Base-by-base conservation (phyloP, 140 eudicot genomes). In the Anethum foeniculum region DNA sequence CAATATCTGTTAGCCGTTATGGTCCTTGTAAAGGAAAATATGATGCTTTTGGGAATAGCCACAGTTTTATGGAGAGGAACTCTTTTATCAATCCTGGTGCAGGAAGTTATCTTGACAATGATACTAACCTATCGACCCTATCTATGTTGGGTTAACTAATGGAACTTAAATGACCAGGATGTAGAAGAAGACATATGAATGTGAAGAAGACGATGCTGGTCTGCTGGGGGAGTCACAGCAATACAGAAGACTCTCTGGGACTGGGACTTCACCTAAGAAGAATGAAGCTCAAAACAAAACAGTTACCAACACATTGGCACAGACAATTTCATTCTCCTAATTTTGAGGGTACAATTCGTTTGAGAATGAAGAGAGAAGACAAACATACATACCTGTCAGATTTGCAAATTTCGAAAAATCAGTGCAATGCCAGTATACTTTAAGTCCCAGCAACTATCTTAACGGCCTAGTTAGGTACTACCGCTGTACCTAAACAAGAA, bases 111-210 rank as follows among this genome's bases (percentile, higher is more conserved):
- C 41, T 83, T 43, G 87, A 86, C 16, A 90, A 84, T 86, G 94
- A 94, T 85, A 84, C 93, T 4, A 96, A 94, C n/a, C n/a, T 80
- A 90, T 91, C 21, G 94, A 94, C 85, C 98, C 93, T 43, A 91
- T 94, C 96, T 87, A 88, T 83, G n/a, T 91, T 30, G 94, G 96
- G 38, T 86, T 30, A 79, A 85, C 85, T 91, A 71, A 21, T 94
- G 97, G 97, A 86, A 88, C 80, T 87, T 88, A 0, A 93, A 91
- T 78, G 93, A 85, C 38, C 78, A 80, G n/a, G 93, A 89, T 39
- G 88, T 80, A 82, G 88, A 82, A 11, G 85, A 84, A 23, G 89
- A 77, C 83, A 85, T 27, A 76, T 83, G 93, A 89, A 36, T 79
- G 88, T 82, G 90, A 81, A 78, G 91, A 86, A 71, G 83, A 75